Evolutionary conservation across 2,329 filamentous ascomycete species (phyloP).

Genomic region (Aureobasidium sp.): DNA sequence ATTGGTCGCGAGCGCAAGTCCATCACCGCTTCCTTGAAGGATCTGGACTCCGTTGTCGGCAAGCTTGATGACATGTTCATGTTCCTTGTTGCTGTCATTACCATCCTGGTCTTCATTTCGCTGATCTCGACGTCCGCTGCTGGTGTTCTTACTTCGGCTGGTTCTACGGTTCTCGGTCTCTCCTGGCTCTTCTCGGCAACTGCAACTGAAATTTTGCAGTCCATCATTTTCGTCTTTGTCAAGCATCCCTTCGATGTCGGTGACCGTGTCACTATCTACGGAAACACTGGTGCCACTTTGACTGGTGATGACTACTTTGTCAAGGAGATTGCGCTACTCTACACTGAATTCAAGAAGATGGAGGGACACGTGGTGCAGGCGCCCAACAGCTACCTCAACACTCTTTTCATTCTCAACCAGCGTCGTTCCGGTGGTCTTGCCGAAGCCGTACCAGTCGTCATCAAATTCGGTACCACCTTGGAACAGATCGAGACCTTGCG

Average conservation of each 20-base stretch:
- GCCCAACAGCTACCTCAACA: constrained; percentile 88
- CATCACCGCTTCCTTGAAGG: constrained; percentile 88
- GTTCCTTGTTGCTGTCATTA: constrained; percentile 74
- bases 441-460: constrained; percentile 72
- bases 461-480: constrained; percentile 81
- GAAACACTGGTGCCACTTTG: constrained; percentile 70
- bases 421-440: constrained; percentile 80
- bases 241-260: constrained; percentile 97
- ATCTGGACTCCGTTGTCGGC: constrained; percentile 84
- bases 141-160: constrained; percentile 76
- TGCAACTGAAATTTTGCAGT: constrained; percentile 89
- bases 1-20: constrained; percentile 92
- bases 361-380: constrained; percentile 93
- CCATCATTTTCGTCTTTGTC: constrained; percentile 89
- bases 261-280: constrained; percentile 85
- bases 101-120: constrained; percentile 78
- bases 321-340: constrained; percentile 84
- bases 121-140: constrained; percentile 87
- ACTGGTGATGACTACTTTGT: constrained; percentile 92
- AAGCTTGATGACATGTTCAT: constrained; percentile 86
- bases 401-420: constrained; percentile 89
- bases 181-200: constrained; percentile 91
- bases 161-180: constrained; percentile 77
- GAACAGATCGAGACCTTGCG: constrained; percentile 78
- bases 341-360: constrained; percentile 98